Evolutionary conservation across 2,329 filamentous ascomycete species (phyloP), one percentile per base, ranked within the genome.

Genomic region (Pseudogymnoascus sp.): DNA sequence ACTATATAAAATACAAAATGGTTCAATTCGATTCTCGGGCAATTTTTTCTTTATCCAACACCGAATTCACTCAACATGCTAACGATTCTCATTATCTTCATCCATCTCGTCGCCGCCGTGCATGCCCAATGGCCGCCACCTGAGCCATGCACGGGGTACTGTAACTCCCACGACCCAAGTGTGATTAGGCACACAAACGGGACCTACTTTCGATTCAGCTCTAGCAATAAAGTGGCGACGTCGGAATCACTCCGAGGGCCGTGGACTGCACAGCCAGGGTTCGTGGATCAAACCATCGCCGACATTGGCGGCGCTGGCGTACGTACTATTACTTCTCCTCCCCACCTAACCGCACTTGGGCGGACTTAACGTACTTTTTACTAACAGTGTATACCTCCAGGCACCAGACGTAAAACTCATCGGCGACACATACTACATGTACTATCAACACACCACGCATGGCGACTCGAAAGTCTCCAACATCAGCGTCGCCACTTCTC

Each of bases 391-490:
- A 17, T 29, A 21, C 15, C 42, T 23, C 42, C 40, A 86, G 85
- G 87, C 87, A 1, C 88, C 88, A 0, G 86, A 89, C 67, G 82
- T 87, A 13, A 73, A 76, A 17, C 74, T 82, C 15, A 77, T 89
- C n/a, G 82, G 81, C 65, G 76, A 75, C 62, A 77, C 77, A 0
- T 89, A 88, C 75, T 82, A 88, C 68, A 73, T 85, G n/a, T 85
- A 83, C 76, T 87, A 87, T 72, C 76, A 79, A 1, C 82, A 86
- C 21, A 82, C 78, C 2, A 75, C 76, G 0, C 85, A 84, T 64
- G 83, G 83, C 0, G 75, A 73, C 15, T 15, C 6, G 7, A 17
- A 85, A 68, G 73, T 82, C 79, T 82, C 79, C 2, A 78, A 78
- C 29, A 85, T 87, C 62, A 84, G 84, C 11, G 68, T 76, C n/a